Evolutionary conservation across 257 asterid genomes (phyloP), one percentile per base, ranked within the genome.

Genomic region (Primulina eburnea): DNA sequence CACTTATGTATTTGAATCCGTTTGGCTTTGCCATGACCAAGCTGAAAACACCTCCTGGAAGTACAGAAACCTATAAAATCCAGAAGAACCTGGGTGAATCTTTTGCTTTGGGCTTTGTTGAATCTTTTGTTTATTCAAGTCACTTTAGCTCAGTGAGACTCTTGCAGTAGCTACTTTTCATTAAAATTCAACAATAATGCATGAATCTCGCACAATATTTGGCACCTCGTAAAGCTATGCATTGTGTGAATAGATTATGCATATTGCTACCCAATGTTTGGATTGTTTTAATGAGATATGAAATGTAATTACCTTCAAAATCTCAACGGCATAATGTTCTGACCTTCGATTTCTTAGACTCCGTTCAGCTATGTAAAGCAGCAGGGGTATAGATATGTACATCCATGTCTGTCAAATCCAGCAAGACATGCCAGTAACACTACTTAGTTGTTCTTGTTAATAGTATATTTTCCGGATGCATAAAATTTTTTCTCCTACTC

Each of bases 11-110:
- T 68, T 75, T 88, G 86, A 92, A 92, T 67, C 96, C 92, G 67
- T 80, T 86, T 60, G 98, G 98, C 82, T 88, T 92, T 71, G 92
- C 87, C 90, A 85, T 77, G 63, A 84, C 79, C 81, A 92, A 73
- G 85, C 92, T 89, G 88, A 92, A 88, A 33, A 92, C 98, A 38
- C 89, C 89, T 82, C 98, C 98, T 34, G 98, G 98, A 74, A 92
- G 96, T 76, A 92, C 94, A 73, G 90, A 85, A 72, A 88, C 96
- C 98, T 91, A 81, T 34, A 75, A 80, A 57, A 63, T 65, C 69
- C 58, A 75, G 68, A 76, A 69, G 68, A 17, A 66, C 24, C 65
- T 65, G 17, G 24, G 67, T 28, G 60, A 70, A 29, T 26, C 9
- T 28, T 68, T 65, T 69, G 56, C 24, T 52, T 7, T 26, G 38